Base-by-base conservation (phyloP, 2,329 filamentous ascomycete species). In the Cercospora sesami region DNA sequence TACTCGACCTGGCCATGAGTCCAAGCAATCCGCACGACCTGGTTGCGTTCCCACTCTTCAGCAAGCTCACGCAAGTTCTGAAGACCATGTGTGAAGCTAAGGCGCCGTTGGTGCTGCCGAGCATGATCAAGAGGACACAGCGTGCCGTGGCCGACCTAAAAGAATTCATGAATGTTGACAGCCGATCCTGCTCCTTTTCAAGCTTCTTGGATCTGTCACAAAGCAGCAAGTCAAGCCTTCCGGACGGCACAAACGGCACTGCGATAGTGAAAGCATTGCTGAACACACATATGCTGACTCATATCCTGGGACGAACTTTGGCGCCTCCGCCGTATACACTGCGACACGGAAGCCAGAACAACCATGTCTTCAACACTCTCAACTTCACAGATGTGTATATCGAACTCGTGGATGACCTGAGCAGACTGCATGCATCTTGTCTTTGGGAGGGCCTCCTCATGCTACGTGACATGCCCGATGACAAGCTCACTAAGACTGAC, bases 381-480 rank as follows among this genome's bases (percentile, higher is more conserved):
- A 96, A 96, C 75, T 86, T 96, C 23, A 92, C 90, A 33, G 94
- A 98, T 78, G 90, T 92, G 77, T 96, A 96, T 77, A 83, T 88
- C 55, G 81, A 84, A n/a, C 82, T 97, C 42, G 86, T 96, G 26
- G 86, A 88, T 69, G 88, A 89, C 28, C 85, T 98, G 36, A 93
- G 93, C 3, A 89, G 89, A 26, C 82, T 99, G 16, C 86, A 97
- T 71, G 87, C 91, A 51, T 90, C 90, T 63, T 91, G 93, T 68
- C 85, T 96, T n/a, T 90, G 90, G 79, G 94, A 99, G 79, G 91
- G 96, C 72, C 91, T 94, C 39, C 83, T 90, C 0, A 83, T 97
- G 55, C 86, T 91, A 71, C 89, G 87, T 61, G 84, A 87, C 63
- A 90, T 97, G 60, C 93, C 94, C 1, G 85, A 89, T 42, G 83